Evolutionary conservation across 805 yeast species (phyloP).

Genomic region (Cyberlindnera meyerae): DNA sequence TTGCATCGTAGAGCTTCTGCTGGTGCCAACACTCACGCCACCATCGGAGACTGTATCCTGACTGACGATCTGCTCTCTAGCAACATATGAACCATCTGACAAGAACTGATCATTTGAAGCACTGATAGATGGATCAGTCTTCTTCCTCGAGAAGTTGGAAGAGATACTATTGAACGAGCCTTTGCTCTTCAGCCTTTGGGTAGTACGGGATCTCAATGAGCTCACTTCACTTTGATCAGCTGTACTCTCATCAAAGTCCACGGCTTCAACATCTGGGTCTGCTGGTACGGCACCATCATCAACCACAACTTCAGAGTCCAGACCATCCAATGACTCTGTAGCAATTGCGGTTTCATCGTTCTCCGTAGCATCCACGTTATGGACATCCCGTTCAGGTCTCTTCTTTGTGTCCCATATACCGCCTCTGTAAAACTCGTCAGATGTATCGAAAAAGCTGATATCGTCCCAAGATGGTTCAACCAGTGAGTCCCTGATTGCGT

Average conservation of each 20-base stretch:
- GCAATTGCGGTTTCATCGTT: slow-evolving; percentile 1
- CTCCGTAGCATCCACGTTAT: slow-evolving; percentile 6
- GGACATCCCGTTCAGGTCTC: slow-evolving; percentile 17
- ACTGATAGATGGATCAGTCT: slow-evolving; percentile 20
- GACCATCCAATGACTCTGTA: slow-evolving; percentile 1
- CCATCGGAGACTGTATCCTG: slow-evolving; percentile 13
- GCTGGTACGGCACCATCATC: not conserved
- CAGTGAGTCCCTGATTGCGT: slow-evolving; percentile 70
- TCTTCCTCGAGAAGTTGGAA: slow-evolving; percentile 7
- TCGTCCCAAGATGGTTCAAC: slow-evolving; percentile 92
- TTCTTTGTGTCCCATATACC: slow-evolving; percentile 76
- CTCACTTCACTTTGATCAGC: slow-evolving; percentile 10
- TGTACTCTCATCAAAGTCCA: no score
- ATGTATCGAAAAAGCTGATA: slow-evolving; percentile 60
- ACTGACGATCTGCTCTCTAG: slow-evolving; percentile 9
- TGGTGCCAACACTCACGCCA: slow-evolving; percentile 8
- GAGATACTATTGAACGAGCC: slow-evolving; percentile 5
- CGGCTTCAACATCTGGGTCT: not conserved
- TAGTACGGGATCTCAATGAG: slow-evolving; percentile 15
- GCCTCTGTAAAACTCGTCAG: slow-evolving; percentile 73
- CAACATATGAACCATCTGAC: slow-evolving; percentile 26
- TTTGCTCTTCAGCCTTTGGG: slow-evolving; percentile 1
- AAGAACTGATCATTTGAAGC: slow-evolving; percentile 27
- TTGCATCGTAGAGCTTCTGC: slow-evolving; percentile 20
- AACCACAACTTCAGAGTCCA: slow-evolving; percentile 1